phyloP scores from a whole-genome alignment of 257 asterid genomes.

The Penstemon eatonii region DNA sequence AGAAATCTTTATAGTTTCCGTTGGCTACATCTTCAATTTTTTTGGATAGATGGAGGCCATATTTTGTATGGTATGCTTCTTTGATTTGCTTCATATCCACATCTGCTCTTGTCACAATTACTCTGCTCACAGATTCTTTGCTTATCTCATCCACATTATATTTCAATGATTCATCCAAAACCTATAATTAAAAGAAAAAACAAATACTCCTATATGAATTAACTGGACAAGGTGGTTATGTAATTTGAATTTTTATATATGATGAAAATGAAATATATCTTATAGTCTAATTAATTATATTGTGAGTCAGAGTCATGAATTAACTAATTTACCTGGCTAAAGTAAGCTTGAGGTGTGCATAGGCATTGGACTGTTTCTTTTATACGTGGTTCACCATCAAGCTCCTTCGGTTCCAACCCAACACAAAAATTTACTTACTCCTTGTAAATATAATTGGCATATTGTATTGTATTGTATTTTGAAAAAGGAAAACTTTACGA shows the following conservation, averaged over 20 bases:
- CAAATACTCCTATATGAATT: background rate
- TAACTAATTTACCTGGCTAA: conserved; percentile 48
- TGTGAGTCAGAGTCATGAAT: background rate
- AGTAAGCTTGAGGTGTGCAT: conserved; percentile 55
- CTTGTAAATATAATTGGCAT: too few relatives aligned
- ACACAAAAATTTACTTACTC: too few relatives aligned
- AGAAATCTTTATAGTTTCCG: conserved; percentile 77
- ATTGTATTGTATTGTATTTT: too few relatives aligned
- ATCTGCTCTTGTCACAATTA: conserved; percentile 71
- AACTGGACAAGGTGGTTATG: too few relatives aligned
- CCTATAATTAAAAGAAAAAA: conserved; percentile 28
- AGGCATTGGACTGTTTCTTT: conserved; percentile 66
- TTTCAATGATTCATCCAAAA: conserved; percentile 50
- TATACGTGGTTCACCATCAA: conserved; percentile 34
- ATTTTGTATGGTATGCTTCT: conserved; percentile 44
- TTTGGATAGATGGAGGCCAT: conserved; percentile 43
- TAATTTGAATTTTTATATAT: background rate
- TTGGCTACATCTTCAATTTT: conserved; percentile 68
- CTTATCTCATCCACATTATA: conserved; percentile 49
- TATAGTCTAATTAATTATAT: background rate
- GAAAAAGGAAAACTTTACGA: too few relatives aligned
- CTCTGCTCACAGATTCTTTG: conserved; percentile 64
- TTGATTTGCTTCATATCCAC: conserved; percentile 69
- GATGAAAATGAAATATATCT: background rate
- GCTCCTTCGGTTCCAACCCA: conserved; percentile 41